phyloP scores from a whole-genome alignment of 2,329 filamentous ascomycete species.

The Thielaviopsis musarum region DNA sequence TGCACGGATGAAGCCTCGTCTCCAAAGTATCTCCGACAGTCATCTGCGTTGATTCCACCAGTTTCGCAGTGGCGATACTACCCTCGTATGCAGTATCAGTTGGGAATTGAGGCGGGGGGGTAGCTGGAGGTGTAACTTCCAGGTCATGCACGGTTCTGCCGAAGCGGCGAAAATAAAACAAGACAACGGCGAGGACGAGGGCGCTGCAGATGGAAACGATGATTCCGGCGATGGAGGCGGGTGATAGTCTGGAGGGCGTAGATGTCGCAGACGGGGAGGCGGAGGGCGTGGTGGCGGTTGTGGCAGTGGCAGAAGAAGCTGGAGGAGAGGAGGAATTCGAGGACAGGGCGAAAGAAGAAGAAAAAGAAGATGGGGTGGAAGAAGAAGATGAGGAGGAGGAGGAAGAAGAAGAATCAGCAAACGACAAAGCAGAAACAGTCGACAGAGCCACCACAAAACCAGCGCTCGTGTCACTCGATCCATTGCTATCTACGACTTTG shows the following conservation, averaged over 20 bases:
- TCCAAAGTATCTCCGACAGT: too few species aligned
- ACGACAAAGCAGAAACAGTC: background rate
- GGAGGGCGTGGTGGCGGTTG: too few species aligned
- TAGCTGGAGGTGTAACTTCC: background rate
- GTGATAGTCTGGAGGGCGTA: background rate
- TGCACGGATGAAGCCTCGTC: too few species aligned
- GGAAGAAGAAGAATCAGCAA: background rate
- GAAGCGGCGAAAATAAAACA: slow-evolving; percentile 2
- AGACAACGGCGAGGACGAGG: background rate
- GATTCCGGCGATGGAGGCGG: slow-evolving; percentile 5
- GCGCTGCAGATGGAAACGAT: background rate
- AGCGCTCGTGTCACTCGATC: background rate
- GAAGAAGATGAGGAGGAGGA: background rate
- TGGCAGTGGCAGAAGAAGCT: too few species aligned
- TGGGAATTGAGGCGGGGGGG: too few species aligned
- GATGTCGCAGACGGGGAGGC: too few species aligned
- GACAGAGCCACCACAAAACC: background rate
- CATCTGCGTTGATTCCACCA: too few species aligned
- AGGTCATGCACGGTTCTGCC: background rate
- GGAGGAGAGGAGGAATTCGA: background rate
- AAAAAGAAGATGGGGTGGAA: background rate
- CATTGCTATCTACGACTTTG: background rate
- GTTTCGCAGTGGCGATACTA: too few species aligned
- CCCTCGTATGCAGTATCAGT: too few species aligned
- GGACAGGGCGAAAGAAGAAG: background rate